phyloP scores from a whole-genome alignment of 2,329 filamentous ascomycete species.

The Dactylonectria macrodidyma region DNA sequence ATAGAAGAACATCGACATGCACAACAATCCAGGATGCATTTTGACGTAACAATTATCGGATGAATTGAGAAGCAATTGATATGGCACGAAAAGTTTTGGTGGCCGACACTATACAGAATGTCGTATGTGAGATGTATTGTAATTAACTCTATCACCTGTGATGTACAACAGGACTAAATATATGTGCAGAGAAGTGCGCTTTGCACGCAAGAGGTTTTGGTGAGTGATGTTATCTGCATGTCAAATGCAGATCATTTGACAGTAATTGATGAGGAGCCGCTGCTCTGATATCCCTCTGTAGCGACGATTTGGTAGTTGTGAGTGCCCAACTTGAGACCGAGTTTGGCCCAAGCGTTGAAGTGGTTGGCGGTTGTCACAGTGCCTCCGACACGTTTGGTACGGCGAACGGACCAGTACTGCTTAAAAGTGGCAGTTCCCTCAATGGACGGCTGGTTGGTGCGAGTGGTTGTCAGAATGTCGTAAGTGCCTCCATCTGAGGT shows the following conservation, averaged over 20 bases:
- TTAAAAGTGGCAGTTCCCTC: constrained; percentile 65
- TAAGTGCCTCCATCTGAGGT: constrained; percentile 55
- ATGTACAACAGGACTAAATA: too few relatives aligned
- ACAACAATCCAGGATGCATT: too few relatives aligned
- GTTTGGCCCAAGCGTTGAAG: constrained; percentile 66
- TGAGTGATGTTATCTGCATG: too few relatives aligned
- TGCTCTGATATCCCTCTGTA: constrained; percentile 67
- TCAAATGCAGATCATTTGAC: constrained; percentile 44
- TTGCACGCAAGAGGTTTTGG: too few relatives aligned
- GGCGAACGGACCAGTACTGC: constrained; percentile 68
- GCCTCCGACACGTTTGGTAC: constrained; percentile 64
- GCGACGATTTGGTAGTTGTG: constrained; percentile 70
- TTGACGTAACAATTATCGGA: too few relatives aligned
- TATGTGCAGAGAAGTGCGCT: too few relatives aligned
- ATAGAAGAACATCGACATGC: too few relatives aligned
- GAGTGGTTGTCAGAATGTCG: constrained; percentile 54
- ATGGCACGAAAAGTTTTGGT: too few relatives aligned
- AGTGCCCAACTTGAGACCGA: constrained; percentile 63
- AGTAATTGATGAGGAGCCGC: constrained; percentile 63
- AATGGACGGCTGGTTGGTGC: constrained; percentile 62
- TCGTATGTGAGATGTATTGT: too few relatives aligned
- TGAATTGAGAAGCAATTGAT: too few relatives aligned
- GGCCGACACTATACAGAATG: too few relatives aligned
- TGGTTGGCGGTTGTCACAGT: constrained; percentile 65
- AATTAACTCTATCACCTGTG: too few relatives aligned